Base-by-base conservation (phyloP, 345 rosid species). In the Tarenaya hassleriana region DNA sequence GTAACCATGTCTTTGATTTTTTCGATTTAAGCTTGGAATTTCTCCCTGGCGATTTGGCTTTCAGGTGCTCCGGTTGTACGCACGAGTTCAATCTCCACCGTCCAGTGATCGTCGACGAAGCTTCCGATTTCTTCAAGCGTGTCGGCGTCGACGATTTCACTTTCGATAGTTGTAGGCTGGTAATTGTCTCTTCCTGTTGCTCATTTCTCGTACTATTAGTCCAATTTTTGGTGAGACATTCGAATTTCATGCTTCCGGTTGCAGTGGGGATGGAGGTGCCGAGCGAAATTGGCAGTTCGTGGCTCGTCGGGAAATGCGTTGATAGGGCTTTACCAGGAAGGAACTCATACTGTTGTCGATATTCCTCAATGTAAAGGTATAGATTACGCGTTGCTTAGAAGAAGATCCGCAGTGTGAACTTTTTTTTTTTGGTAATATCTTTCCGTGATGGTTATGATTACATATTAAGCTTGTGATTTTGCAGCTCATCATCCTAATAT, bases 261-360 rank as follows among this genome's bases (percentile, higher is more conserved):
- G 33, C 79, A 91, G 95, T 80, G 88, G 82, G 98, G 79, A 57
- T 91, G 95, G 98, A 75, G 96, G 47, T 87, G 96, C 61, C 80
- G 95, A 40, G 98, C 98, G 3, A 91, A 91, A 55, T 49, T 91
- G 18, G 98, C 95, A 1, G 77, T 87, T 56, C 95, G 98, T n/a
- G 96, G 98, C 17, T 56, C 85, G 4, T 64, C 83, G 2, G 56
- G 29, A 39, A 68, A 73, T 61, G 92, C 88, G 47, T 66, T 87
- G 57, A 82, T 91, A 57, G 96, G 98, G 16, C 80, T 91, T 40
- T 91, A 91, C 47, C 56, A 87, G 73, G 95, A 91, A 48, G 95
- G 92, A 41, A 86, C 91, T 60, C 97, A 90, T 68, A 63, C 77
- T 39, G 88, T 84, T 32, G 88, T 73, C 1, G 94, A 90, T 62